These are phyloP conservation scores for Canna indica DNA, from an alignment of 176 grass and related monocot species.

Conservation along the genomic window DNA sequence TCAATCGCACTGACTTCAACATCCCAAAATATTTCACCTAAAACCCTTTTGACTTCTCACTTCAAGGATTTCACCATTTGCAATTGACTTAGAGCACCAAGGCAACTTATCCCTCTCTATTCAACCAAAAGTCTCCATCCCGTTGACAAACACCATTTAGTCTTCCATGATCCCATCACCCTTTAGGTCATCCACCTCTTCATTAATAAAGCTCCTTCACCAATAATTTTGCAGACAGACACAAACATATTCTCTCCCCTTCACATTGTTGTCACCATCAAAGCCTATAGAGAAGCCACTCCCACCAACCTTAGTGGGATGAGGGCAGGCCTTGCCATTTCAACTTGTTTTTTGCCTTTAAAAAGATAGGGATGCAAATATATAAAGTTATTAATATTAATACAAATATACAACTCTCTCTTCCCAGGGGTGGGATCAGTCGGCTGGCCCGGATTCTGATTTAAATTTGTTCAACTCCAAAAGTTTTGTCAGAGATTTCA, in stretches of 20 bases:
- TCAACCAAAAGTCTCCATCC: not conserved
- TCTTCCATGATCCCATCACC: not conserved
- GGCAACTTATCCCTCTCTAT: not conserved
- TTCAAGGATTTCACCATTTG: too few species aligned
- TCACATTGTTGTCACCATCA: conserved; percentile 6
- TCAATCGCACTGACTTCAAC: not conserved
- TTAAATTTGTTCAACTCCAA: too few species aligned
- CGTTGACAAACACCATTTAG: not conserved
- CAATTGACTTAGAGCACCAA: not conserved
- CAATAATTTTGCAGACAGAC: too few species aligned
- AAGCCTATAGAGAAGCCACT: not conserved
- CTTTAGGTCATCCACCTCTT: not conserved
- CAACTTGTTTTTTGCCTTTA: not conserved
- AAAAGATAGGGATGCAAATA: conserved; percentile 1
- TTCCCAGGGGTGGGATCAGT: too few species aligned
- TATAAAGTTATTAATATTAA: too few species aligned
- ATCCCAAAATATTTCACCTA: not conserved
- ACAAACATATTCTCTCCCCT: not conserved
- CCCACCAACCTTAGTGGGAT: conserved; percentile 13
- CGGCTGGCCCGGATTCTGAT: too few species aligned
- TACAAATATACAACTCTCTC: too few species aligned
- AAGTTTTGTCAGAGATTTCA: too few species aligned
- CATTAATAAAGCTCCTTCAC: not conserved
- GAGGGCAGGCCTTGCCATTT: conserved; percentile 1
- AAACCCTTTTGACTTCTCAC: too few species aligned